Evolutionary conservation across 148 eudicot species (phyloP).

Genomic region (Pharnaceum exiguum): DNA sequence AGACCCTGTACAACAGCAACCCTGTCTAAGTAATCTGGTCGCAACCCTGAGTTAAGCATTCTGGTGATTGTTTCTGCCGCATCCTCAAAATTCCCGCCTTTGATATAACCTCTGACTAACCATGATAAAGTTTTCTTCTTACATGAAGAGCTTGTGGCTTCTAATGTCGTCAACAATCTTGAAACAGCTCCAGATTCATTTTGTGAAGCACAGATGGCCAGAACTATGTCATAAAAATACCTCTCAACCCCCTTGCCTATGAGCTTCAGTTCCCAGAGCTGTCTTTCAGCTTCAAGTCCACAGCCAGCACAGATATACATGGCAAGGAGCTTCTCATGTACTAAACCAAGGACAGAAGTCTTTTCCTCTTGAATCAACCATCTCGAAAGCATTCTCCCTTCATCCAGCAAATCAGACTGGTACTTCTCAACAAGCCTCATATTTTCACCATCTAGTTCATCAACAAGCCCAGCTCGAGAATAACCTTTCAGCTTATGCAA

Average conservation of each 20-base stretch:
- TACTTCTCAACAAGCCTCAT: conserved; percentile 48
- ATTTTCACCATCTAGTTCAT: conserved; percentile 47
- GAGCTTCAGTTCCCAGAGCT: conserved; percentile 80
- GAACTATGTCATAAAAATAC: conserved; percentile 71
- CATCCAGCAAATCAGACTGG: conserved; percentile 53
- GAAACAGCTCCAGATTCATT: conserved; percentile 42
- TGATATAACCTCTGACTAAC: conserved; percentile 82
- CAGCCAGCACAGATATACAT: conserved; percentile 83
- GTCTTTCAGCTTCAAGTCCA: conserved; percentile 72
- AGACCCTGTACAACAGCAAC: conserved; percentile 78
- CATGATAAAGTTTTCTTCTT: conserved; percentile 72
- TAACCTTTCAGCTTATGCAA: conserved; percentile 64
- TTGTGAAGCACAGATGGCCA: conserved; percentile 86
- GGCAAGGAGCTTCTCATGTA: conserved; percentile 77
- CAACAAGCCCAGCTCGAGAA: conserved; percentile 49
- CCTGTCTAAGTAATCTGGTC: conserved; percentile 62
- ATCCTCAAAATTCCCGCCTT: conserved; percentile 63
- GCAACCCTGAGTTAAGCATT: conserved; percentile 69
- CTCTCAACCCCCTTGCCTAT: conserved; percentile 52
- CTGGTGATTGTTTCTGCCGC: conserved; percentile 63
- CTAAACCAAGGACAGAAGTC: conserved; percentile 42
- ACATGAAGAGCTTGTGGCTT: conserved; percentile 43
- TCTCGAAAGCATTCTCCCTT: conserved; percentile 56
- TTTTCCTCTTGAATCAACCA: conserved; percentile 65
- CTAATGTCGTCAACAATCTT: conserved; percentile 61